These are phyloP conservation scores for Fusarium pininemorale DNA, from an alignment of 2,329 filamentous ascomycete species.

Conservation along the genomic window DNA sequence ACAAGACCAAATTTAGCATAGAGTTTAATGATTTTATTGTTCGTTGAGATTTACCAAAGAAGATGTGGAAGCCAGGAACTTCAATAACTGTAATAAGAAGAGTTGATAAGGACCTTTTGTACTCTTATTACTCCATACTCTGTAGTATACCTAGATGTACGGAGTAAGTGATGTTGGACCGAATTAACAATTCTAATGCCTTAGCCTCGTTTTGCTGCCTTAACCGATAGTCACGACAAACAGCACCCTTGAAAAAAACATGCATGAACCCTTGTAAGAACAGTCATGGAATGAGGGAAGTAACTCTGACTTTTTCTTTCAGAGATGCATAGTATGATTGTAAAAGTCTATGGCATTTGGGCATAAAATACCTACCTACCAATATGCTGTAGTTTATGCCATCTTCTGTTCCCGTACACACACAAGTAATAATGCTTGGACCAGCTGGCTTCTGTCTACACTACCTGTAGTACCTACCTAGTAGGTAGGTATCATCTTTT, in stretches of 20 bases:
- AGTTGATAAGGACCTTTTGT: neutral
- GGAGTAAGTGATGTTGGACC: neutral
- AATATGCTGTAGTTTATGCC: neutral
- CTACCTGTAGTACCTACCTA: neutral
- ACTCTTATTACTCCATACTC: neutral
- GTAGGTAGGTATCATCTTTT: neutral
- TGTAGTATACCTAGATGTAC: neutral
- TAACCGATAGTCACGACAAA: neutral
- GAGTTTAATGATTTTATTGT: neutral
- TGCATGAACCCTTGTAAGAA: neutral
- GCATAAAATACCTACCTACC: neutral
- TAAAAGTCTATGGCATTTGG: neutral
- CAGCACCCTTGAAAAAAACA: neutral
- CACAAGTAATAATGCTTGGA: neutral
- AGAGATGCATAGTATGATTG: neutral
- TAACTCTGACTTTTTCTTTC: neutral
- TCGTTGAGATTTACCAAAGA: neutral
- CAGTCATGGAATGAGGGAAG: neutral
- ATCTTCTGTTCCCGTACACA: neutral
- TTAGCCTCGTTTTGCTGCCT: slow-evolving; percentile 28
- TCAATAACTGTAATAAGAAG: neutral
- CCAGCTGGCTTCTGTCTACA: neutral
- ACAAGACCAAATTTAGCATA: neutral
- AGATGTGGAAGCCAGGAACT: neutral
- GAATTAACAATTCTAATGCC: slow-evolving; percentile 3